These are phyloP conservation scores for Dorcoceras hygrometricum DNA, from an alignment of 257 asterid species.

Conservation along the genomic window DNA sequence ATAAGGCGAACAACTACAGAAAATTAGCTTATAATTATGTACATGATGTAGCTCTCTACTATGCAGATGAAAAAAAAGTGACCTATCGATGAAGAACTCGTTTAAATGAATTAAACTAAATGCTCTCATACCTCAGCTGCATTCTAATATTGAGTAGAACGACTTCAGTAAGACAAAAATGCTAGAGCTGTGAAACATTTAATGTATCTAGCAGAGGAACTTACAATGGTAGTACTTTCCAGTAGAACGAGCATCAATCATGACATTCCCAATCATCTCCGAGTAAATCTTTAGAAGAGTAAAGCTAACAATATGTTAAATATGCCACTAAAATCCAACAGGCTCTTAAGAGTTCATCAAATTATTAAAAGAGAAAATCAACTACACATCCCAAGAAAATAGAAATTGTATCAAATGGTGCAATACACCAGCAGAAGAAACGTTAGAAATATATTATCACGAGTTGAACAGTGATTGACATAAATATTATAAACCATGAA, in stretches of 20 bases:
- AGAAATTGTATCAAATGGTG: not conserved
- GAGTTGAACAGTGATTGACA: too few species aligned
- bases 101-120: not conserved
- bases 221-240: slow-evolving; percentile 80
- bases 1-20: slow-evolving; percentile 68
- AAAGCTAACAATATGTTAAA: slow-evolving; percentile 1
- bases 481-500: too few species aligned
- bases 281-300: slow-evolving; percentile 54
- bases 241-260: slow-evolving; percentile 81
- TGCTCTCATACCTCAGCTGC: too few species aligned
- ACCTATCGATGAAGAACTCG: not conserved
- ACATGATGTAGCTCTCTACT: not conserved
- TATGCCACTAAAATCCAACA: not conserved
- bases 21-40: slow-evolving; percentile 14
- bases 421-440: too few species aligned
- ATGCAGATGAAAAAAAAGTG: slow-evolving; percentile 10
- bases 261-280: slow-evolving; percentile 80
- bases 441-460: too few species aligned
- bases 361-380: too few species aligned
- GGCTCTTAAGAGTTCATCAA: not conserved
- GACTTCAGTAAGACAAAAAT: too few species aligned
- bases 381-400: not conserved
- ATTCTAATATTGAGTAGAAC: too few species aligned
- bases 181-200: not conserved
- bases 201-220: slow-evolving; percentile 14